Percentiles rank a stretch among this genome's conserved stretches.
These are phyloP conservation scores for Colletotrichum sp. DNA, from an alignment of 2,329 filamentous ascomycete genomes.

Conservation along the genomic window DNA sequence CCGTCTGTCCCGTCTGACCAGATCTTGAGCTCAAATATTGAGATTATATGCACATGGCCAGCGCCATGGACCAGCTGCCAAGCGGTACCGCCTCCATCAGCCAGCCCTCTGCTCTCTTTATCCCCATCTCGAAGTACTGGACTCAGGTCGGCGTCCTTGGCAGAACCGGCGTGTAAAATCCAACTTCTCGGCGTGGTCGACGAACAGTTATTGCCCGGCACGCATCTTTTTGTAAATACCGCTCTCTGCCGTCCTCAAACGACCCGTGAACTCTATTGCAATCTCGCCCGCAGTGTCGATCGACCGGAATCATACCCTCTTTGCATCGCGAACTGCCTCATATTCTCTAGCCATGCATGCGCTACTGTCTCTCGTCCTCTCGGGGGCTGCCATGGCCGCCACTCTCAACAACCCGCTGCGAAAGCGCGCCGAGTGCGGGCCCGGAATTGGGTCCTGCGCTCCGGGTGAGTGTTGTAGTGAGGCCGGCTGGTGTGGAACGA, in stretches of 20 bases:
- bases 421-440: conserved; percentile 33
- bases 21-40: neutral
- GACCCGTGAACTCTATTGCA: neutral
- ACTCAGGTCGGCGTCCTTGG: neutral
- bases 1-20: neutral
- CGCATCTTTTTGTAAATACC: conserved; percentile 13
- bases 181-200: neutral
- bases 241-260: neutral
- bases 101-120: neutral
- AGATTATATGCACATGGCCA: conserved; percentile 2
- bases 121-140: neutral
- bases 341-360: conserved; percentile 11
- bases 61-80: conserved; percentile 12
- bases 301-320: conserved; percentile 14
- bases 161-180: neutral
- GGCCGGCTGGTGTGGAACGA: conserved; percentile 41
- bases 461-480: conserved; percentile 40
- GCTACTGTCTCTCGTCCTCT: conserved; percentile 13
- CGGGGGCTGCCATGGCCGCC: conserved; percentile 13
- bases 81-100: neutral
- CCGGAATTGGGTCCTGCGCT: conserved; percentile 38
- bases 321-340: neutral
- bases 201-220: neutral
- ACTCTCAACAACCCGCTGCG: conserved; percentile 8
- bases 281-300: conserved; percentile 12